These are phyloP conservation scores for Torulaspora globosa DNA, from an alignment of 1,139 yeast species.

Conservation along the genomic window DNA sequence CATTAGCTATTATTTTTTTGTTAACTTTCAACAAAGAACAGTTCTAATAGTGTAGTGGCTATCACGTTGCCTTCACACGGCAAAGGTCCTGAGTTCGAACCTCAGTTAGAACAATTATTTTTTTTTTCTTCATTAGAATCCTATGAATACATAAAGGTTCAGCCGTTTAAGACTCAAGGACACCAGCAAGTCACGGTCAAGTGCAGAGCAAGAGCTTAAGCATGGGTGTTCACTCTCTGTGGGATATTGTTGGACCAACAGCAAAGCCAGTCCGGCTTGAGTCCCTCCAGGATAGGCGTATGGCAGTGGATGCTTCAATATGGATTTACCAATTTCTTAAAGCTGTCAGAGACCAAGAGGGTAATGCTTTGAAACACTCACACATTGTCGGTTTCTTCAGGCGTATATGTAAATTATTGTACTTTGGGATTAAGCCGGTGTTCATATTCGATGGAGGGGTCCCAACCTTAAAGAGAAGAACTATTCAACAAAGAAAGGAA, in stretches of 20 bases:
- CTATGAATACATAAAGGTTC: no score
- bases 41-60: slow-evolving; percentile 39
- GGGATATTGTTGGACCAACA: slow-evolving; percentile 89
- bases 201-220: background rate
- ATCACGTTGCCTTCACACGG: slow-evolving; percentile 40
- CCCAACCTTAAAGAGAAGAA: slow-evolving; percentile 73
- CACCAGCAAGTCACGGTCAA: background rate
- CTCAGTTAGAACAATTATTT: slow-evolving; percentile 35
- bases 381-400: slow-evolving; percentile 94
- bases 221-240: slow-evolving; percentile 95
- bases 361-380: slow-evolving; percentile 70
- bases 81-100: slow-evolving; percentile 40
- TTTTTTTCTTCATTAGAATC: background rate
- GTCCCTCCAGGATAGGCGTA: slow-evolving; percentile 62
- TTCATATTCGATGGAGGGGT: slow-evolving; percentile 99
- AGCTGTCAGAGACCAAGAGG: slow-evolving; percentile 86
- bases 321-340: slow-evolving; percentile 97
- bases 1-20: no score
- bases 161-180: background rate
- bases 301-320: slow-evolving; percentile 97
- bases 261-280: slow-evolving; percentile 89
- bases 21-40: slow-evolving; percentile 1
- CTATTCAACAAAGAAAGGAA: slow-evolving; percentile 66
- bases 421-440: slow-evolving; percentile 85
- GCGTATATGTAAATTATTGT: slow-evolving; percentile 83